phyloP scores from a whole-genome alignment of 1,139 yeast genomes.

The Candida mesenterica region DNA sequence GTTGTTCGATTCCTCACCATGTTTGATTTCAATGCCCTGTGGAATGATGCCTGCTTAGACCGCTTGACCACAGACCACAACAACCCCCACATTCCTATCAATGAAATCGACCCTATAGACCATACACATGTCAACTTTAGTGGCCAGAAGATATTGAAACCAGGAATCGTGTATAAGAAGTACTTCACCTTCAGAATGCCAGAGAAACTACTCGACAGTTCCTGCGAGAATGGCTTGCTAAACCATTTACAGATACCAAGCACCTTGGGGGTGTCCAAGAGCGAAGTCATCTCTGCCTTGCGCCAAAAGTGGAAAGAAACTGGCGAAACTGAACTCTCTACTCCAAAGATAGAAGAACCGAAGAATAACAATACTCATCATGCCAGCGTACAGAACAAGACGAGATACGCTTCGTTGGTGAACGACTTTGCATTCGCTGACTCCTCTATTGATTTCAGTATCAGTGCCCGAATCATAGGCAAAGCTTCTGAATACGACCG shows the following conservation, averaged over 20 bases:
- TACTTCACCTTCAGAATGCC: slow-evolving; percentile 42
- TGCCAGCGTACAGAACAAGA: neutral
- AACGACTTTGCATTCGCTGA: slow-evolving; percentile 34
- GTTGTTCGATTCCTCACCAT: slow-evolving; percentile 31
- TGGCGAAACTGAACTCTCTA: slow-evolving; percentile 6
- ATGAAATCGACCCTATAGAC: slow-evolving; percentile 32
- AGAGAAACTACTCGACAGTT: slow-evolving; percentile 34
- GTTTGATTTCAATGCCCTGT: slow-evolving; percentile 44
- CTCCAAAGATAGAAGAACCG: slow-evolving; percentile 5
- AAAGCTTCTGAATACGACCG: slow-evolving; percentile 30
- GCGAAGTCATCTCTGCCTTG: slow-evolving; percentile 27
- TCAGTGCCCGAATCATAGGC: slow-evolving; percentile 39
- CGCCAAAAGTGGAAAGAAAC: slow-evolving; percentile 28
- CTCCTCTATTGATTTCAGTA: slow-evolving; percentile 33
- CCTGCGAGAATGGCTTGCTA: slow-evolving; percentile 36
- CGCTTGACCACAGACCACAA: slow-evolving; percentile 27
- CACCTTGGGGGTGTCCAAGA: slow-evolving; percentile 31
- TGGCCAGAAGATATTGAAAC: slow-evolving; percentile 27
- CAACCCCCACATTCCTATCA: slow-evolving; percentile 24
- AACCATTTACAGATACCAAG: slow-evolving; percentile 40
- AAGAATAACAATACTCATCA: neutral
- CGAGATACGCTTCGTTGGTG: slow-evolving; percentile 22
- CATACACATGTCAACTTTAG: slow-evolving; percentile 28
- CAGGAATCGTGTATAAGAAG: slow-evolving; percentile 37
- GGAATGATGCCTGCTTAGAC: slow-evolving; percentile 40